phyloP scores from a whole-genome alignment of 148 eudicot species.

The Bassia scoparia region DNA sequence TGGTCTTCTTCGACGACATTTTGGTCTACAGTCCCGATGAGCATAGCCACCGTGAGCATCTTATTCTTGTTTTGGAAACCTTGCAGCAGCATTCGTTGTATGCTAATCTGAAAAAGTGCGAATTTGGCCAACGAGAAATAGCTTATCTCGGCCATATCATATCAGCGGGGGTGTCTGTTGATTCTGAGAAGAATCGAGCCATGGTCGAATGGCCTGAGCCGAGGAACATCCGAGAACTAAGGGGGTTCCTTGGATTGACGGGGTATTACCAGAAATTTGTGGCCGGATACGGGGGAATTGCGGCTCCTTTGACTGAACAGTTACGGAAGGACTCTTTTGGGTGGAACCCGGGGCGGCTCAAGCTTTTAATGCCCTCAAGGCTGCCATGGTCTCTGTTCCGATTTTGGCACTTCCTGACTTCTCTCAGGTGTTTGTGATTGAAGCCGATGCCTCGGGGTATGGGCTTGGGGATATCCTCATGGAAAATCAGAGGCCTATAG shows the following conservation, averaged over 20 bases:
- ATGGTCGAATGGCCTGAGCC: neutral
- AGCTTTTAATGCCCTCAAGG: neutral
- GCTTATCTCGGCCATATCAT: neutral
- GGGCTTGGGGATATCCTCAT: neutral
- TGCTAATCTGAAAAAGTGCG: neutral
- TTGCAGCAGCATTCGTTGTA: neutral
- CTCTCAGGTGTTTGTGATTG: neutral
- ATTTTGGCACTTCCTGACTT: neutral
- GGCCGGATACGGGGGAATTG: neutral
- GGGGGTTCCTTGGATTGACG: neutral
- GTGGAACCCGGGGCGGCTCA: neutral
- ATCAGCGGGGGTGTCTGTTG: neutral
- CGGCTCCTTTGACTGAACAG: neutral
- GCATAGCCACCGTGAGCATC: too few species aligned
- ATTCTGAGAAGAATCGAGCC: neutral
- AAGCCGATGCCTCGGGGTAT: neutral
- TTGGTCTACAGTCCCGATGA: too few species aligned
- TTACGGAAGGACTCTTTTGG: neutral
- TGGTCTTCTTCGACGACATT: too few species aligned
- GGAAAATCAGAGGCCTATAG: too few species aligned
- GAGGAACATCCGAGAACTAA: neutral
- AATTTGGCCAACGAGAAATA: neutral
- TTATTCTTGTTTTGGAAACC: too few species aligned
- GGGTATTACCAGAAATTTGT: neutral
- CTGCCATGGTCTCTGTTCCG: neutral